These are phyloP conservation scores for Candida tropicalis DNA, from an alignment of 1,139 yeast species.

Conservation along the genomic window DNA sequence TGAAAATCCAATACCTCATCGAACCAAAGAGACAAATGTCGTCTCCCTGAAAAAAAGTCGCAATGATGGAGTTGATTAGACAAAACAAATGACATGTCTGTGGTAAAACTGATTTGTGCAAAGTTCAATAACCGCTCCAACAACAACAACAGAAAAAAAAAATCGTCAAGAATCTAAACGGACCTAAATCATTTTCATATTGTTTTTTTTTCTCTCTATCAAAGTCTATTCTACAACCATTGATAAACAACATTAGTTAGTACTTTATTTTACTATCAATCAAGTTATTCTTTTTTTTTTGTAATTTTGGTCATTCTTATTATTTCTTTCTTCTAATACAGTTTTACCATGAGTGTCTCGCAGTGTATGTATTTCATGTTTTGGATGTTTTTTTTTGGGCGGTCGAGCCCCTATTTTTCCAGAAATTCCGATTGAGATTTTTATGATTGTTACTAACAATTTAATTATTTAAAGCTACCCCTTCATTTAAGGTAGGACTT, in stretches of 20 bases:
- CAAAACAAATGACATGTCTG: neutral
- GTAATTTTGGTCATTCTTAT: neutral
- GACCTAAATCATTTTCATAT: conserved; percentile 1
- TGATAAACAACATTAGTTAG: too few relatives aligned
- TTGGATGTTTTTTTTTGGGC: neutral
- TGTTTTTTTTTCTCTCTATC: neutral
- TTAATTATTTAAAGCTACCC: conserved; percentile 11
- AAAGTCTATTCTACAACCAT: neutral
- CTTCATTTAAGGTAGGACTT: conserved; percentile 53
- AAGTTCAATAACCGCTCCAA: neutral
- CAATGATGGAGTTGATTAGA: neutral
- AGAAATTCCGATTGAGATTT: conserved; percentile 5
- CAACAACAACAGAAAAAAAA: too few relatives aligned
- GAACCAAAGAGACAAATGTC: conserved; percentile 2
- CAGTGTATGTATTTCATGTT: conserved; percentile 25
- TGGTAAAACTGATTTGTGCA: too few relatives aligned
- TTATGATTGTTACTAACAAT: conserved; percentile 11
- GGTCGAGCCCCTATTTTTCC: conserved; percentile 1
- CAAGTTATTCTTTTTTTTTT: neutral
- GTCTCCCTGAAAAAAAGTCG: neutral
- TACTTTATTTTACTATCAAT: too few relatives aligned
- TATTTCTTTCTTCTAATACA: neutral
- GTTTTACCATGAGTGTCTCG: conserved; percentile 26
- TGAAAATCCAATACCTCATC: conserved; percentile 3
- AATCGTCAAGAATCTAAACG: neutral